Evolutionary conservation across 305 asterid species (phyloP).

Genomic region (Fraxinus sp.): DNA sequence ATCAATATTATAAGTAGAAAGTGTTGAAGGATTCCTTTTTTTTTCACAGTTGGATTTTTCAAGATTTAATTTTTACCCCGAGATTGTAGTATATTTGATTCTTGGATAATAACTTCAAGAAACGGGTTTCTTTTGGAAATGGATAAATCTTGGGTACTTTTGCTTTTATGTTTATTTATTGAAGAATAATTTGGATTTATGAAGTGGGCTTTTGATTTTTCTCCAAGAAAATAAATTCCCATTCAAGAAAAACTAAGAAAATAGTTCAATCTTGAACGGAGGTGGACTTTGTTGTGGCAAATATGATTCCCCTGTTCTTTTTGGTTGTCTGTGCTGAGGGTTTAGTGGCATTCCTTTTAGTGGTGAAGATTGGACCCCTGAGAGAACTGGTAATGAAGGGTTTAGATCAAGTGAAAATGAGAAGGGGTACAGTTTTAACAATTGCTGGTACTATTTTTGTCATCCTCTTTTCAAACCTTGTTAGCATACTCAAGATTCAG

Average conservation of each 20-base stretch:
- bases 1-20: not conserved
- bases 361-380: conserved; percentile 91
- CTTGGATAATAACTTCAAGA: not conserved
- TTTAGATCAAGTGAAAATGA: conserved; percentile 84
- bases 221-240: not conserved
- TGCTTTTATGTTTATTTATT: not conserved
- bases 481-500: conserved; percentile 88
- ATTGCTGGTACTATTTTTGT: conserved; percentile 81
- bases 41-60: not conserved
- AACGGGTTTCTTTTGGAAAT: not conserved
- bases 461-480: conserved; percentile 65
- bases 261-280: not conserved
- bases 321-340: conserved; percentile 79
- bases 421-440: conserved; percentile 85
- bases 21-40: not conserved
- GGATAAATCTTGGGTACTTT: not conserved
- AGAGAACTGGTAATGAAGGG: conserved; percentile 83
- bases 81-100: not conserved
- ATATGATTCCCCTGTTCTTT: conserved; percentile 86
- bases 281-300: not conserved
- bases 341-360: conserved; percentile 66
- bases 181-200: not conserved
- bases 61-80: not conserved
- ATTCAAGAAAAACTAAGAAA: not conserved
- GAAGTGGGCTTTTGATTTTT: not conserved